Conservation (phyloP, 129 eudicot species). For the Calendula officinalis region DNA sequence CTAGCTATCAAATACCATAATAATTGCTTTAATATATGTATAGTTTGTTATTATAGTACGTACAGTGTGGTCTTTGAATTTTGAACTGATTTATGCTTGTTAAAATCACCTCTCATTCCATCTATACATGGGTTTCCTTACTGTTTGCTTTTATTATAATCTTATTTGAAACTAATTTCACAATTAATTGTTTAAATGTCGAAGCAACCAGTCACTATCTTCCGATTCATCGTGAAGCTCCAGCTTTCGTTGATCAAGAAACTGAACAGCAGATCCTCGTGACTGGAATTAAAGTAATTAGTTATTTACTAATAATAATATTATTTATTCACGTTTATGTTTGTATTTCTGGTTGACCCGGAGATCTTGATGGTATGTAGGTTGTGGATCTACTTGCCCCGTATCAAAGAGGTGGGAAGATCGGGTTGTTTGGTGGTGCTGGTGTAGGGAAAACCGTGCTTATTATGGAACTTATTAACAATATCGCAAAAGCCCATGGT, state of each 20-base stretch:
- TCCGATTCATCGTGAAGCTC: constrained; percentile 99
- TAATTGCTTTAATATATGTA: neutral
- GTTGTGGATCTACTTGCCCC: constrained; percentile 99
- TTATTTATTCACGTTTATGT: constrained; percentile 5
- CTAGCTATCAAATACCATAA: neutral
- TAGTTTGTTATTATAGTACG: no score
- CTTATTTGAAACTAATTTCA: constrained; percentile 1
- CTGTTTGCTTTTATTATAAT: neutral
- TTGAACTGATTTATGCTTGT: no score
- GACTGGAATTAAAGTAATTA: constrained; percentile 87
- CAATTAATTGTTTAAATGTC: constrained; percentile 22
- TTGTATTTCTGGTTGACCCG: constrained; percentile 6
- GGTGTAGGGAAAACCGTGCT: constrained; percentile 99
- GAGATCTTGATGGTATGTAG: constrained; percentile 27
- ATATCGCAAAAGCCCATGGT: constrained; percentile 99
- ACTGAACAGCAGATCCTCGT: constrained; percentile 93
- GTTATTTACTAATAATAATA: neutral
- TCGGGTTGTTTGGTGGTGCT: constrained; percentile 98
- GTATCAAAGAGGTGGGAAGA: constrained; percentile 98
- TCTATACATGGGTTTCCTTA: neutral
- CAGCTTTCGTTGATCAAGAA: constrained; percentile 80
- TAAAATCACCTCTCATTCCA: no score
- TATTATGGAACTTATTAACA: constrained; percentile 96
- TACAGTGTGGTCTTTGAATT: no score
- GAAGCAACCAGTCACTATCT: constrained; percentile 82